Evolutionary conservation across 441 rosid species (phyloP).

Genomic region (Syzygium syzygioides): DNA sequence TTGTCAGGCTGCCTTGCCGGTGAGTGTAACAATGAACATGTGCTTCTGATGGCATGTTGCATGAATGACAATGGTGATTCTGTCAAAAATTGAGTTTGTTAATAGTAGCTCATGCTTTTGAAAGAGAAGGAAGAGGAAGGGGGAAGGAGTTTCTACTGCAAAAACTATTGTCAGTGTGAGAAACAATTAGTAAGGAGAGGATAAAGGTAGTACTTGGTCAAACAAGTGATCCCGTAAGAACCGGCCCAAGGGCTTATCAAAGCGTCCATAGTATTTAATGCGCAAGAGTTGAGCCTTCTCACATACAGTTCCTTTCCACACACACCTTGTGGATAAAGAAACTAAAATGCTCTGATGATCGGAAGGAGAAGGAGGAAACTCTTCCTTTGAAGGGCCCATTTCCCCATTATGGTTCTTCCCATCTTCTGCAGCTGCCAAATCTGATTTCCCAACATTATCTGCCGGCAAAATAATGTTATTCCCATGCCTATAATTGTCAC

Average conservation of each 20-base stretch:
- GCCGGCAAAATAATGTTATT: not conserved
- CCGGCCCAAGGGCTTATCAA: constrained; percentile 94
- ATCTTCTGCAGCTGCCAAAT: constrained; percentile 29
- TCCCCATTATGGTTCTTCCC: constrained; percentile 35
- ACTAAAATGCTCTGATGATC: constrained; percentile 99
- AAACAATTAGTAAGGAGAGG: not conserved
- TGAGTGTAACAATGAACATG: constrained; percentile 98
- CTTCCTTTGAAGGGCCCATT: constrained; percentile 54
- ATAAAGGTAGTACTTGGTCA: constrained; percentile 52
- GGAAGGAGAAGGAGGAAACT: constrained; percentile 90
- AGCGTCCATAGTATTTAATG: constrained; percentile 92
- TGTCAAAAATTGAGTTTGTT: constrained; percentile 6
- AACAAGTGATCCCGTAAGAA: constrained; percentile 88
- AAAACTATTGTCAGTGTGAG: not conserved
- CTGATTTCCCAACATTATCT: constrained; percentile 13
- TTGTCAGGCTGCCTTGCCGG: constrained; percentile 94
- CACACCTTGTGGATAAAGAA: constrained; percentile 89
- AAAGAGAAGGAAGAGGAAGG: not conserved
- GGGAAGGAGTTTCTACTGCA: not conserved
- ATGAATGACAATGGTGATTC: constrained; percentile 66
- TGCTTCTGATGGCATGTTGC: constrained; percentile 97
- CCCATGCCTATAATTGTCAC: not conserved
- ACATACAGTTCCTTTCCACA: constrained; percentile 98
- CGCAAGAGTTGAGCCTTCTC: constrained; percentile 92
- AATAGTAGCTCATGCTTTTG: not conserved